A percentile compares a stretch with the other conserved stretches of the same genome.
Evolutionary conservation across 2,329 filamentous ascomycete species (phyloP).

Genomic region (Hortaea werneckii): DNA sequence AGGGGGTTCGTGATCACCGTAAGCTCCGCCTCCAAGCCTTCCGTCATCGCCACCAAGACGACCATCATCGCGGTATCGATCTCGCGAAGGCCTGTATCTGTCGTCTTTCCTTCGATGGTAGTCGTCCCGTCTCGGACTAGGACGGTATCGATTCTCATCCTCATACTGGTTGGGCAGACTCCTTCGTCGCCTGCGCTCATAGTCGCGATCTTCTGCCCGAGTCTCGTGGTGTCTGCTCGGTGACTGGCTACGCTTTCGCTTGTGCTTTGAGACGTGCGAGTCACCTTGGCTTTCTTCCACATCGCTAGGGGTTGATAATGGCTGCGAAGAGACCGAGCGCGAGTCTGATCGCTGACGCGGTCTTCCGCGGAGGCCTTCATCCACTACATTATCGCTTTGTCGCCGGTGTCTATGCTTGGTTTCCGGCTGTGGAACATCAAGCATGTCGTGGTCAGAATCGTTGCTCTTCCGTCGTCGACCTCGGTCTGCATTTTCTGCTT

Average conservation of each 20-base stretch:
- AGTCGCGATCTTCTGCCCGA: constrained; percentile 10
- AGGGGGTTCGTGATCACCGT: constrained; percentile 20
- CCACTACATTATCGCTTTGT: constrained; percentile 25
- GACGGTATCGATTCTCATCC: constrained; percentile 20
- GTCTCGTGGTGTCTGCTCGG: constrained; percentile 20
- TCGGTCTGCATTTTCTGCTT: constrained; percentile 11
- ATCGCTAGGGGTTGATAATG: constrained; percentile 10
- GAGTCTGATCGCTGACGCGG: constrained; percentile 23
- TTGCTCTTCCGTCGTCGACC: constrained; percentile 20
- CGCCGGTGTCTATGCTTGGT: constrained; percentile 18
- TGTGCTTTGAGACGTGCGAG: constrained; percentile 23
- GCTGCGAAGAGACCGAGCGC: constrained; percentile 19
- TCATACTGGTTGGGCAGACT: constrained; percentile 29
- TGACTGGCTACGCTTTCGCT: constrained; percentile 26
- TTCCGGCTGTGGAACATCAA: constrained; percentile 12
- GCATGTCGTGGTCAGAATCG: constrained; percentile 19
- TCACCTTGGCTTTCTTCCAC: constrained; percentile 11
- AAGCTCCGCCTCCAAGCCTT: constrained; percentile 24
- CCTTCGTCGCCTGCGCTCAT: constrained; percentile 22
- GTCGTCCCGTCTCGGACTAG: constrained; percentile 20
- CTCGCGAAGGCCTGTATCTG: constrained; percentile 16
- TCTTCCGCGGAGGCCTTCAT: constrained; percentile 27
- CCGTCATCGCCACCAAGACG: constrained; percentile 33
- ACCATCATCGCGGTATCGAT: constrained; percentile 19
- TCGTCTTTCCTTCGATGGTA: constrained; percentile 7